A percentile compares a stretch with the other conserved stretches of the same genome.
These are phyloP conservation scores for Pseudocercospora musae DNA, from an alignment of 2,329 filamentous ascomycete genomes.

Conservation along the genomic window DNA sequence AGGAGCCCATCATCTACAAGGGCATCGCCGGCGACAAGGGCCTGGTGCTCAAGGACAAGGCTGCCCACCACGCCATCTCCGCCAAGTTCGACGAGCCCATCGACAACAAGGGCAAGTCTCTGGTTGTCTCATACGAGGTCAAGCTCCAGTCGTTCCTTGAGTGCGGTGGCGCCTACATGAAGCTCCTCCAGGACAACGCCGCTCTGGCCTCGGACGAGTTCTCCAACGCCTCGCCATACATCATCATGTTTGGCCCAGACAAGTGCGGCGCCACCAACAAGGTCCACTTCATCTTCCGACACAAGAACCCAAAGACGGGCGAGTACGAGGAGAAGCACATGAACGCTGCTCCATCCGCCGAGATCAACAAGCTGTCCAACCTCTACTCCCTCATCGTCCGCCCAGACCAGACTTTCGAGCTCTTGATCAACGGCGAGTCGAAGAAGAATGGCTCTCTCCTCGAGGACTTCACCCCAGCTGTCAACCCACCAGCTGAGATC, in stretches of 20 bases:
- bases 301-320: conserved; percentile 99
- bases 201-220: conserved; percentile 96
- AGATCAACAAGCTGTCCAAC: conserved; percentile 85
- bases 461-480: conserved; percentile 87
- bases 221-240: conserved; percentile 93
- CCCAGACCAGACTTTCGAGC: conserved; percentile 91
- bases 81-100: conserved; percentile 97
- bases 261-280: conserved; percentile 99
- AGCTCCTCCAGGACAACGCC: conserved; percentile 97
- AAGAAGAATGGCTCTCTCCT: conserved; percentile 87
- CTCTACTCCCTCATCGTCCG: conserved; percentile 96
- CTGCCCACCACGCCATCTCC: conserved; percentile 98
- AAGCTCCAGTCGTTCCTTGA: conserved; percentile 97
- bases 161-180: conserved; percentile 98
- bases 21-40: conserved; percentile 94
- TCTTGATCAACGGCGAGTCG: conserved; percentile 85
- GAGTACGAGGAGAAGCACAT: conserved; percentile 99
- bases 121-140: conserved; percentile 98
- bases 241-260: conserved; percentile 99
- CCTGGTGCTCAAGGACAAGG: conserved; percentile 95
- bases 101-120: conserved; percentile 93
- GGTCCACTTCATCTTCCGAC: conserved; percentile 96
- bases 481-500: conserved; percentile 94
- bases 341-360: conserved; percentile 74
- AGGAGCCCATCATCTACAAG: conserved; percentile 87